A percentile compares a stretch with the other conserved stretches of the same genome.
Evolutionary conservation across 2,329 filamentous ascomycete genomes (phyloP).

Genomic region (Diaporthe sp.): DNA sequence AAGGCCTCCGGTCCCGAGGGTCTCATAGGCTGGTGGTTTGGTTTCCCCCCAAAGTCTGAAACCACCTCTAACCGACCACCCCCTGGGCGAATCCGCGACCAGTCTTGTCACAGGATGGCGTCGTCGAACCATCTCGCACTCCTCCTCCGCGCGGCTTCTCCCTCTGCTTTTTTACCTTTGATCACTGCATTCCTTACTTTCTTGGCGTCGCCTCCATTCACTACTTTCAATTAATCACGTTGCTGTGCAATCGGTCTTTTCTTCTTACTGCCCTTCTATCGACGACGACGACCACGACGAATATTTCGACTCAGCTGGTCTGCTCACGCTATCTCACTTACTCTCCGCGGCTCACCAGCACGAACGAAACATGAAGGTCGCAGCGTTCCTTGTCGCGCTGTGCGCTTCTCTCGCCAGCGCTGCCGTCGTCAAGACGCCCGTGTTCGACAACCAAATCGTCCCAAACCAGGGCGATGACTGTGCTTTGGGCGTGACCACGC

Average conservation of each 20-base stretch:
- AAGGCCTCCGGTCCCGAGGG: constrained; percentile 12
- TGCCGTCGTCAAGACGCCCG: constrained; percentile 69
- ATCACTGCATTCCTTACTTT: constrained; percentile 11
- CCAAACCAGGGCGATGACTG: constrained; percentile 63
- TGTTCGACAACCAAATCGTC: constrained; percentile 66
- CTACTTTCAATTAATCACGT: constrained; percentile 15
- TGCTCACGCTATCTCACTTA: neutral
- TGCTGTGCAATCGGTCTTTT: constrained; percentile 31
- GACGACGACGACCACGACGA: neutral
- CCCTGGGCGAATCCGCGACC: constrained; percentile 37
- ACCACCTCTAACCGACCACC: constrained; percentile 33
- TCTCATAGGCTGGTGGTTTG: constrained; percentile 35
- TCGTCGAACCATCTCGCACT: constrained; percentile 24
- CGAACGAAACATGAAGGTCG: constrained; percentile 56
- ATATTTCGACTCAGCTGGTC: constrained; percentile 14
- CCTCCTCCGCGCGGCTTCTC: neutral
- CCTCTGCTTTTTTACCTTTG: neutral
- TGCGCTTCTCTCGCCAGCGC: constrained; percentile 63
- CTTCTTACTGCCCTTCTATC: neutral
- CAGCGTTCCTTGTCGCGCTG: constrained; percentile 56
- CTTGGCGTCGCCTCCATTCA: constrained; percentile 16
- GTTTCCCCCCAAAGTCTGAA: constrained; percentile 39
- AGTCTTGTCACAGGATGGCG: constrained; percentile 35
- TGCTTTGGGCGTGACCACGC: constrained; percentile 68
- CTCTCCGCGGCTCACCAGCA: neutral